These are phyloP conservation scores for Bipolaris cookei DNA, from an alignment of 2,329 filamentous ascomycete species.

Conservation along the genomic window DNA sequence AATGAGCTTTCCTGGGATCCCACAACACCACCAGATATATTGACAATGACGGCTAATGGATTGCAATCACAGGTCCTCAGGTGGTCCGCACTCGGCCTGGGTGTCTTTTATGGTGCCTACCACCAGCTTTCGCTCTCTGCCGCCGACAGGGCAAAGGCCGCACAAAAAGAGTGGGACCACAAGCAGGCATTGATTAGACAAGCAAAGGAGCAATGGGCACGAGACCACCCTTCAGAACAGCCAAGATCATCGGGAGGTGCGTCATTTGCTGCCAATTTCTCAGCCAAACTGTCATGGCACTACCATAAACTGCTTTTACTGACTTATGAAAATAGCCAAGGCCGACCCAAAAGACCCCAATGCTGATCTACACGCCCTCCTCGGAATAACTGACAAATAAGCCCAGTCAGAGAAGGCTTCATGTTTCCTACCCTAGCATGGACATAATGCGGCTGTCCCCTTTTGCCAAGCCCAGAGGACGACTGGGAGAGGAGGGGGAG, in stretches of 20 bases:
- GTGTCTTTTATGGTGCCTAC: constrained; percentile 93
- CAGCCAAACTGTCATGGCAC: background rate
- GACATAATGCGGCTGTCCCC: constrained; percentile 24
- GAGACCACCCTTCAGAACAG: constrained; percentile 64
- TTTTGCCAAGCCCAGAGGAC: constrained; percentile 16
- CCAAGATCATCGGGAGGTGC: constrained; percentile 42
- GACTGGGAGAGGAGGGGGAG: constrained; percentile 14
- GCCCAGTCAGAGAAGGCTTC: background rate
- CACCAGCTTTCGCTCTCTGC: constrained; percentile 84
- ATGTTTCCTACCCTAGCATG: constrained; percentile 33
- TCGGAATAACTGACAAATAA: constrained; percentile 49
- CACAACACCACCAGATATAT: constrained; percentile 1
- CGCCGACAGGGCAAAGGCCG: constrained; percentile 72
- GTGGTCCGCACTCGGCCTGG: constrained; percentile 90
- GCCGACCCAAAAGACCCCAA: constrained; percentile 81
- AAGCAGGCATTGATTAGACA: constrained; percentile 91
- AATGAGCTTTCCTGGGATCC: background rate
- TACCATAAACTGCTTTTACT: background rate
- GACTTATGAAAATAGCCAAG: constrained; percentile 48
- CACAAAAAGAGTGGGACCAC: constrained; percentile 82
- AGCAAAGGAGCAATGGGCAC: constrained; percentile 89
- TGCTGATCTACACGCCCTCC: constrained; percentile 84
- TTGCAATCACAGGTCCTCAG: constrained; percentile 77
- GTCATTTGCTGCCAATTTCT: constrained; percentile 10
- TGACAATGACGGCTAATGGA: constrained; percentile 30